phyloP scores from a whole-genome alignment of 2,329 filamentous ascomycete species.

The Xylariaceae sp. region DNA sequence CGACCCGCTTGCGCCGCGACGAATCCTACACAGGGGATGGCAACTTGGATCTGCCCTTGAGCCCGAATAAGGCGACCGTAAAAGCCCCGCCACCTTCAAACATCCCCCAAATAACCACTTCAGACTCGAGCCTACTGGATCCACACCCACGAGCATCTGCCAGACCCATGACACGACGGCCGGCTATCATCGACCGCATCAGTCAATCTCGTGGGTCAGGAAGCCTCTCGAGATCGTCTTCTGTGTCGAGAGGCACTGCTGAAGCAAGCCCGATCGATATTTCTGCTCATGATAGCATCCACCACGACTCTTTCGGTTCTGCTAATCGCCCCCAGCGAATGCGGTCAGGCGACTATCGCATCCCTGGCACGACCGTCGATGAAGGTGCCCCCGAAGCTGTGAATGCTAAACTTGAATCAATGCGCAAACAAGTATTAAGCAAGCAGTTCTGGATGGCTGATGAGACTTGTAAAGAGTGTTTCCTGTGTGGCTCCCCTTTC shows the following conservation, averaged over 20 bases:
- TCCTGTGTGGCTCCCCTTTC: constrained; percentile 84
- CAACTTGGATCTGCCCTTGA: constrained; percentile 41
- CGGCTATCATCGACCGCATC: constrained; percentile 55
- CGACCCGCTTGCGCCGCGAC: constrained; percentile 36
- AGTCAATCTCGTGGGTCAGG: constrained; percentile 43
- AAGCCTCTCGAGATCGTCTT: constrained; percentile 54
- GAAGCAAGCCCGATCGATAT: constrained; percentile 56
- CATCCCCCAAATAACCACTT: constrained; percentile 29
- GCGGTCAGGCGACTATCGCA: constrained; percentile 45
- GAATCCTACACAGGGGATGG: constrained; percentile 44
- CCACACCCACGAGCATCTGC: constrained; percentile 26
- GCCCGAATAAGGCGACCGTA: constrained; percentile 36
- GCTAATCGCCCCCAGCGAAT: constrained; percentile 43
- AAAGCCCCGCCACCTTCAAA: constrained; percentile 19
- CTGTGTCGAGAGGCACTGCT: constrained; percentile 52
- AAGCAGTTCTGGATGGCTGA: constrained; percentile 99
- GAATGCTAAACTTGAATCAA: constrained; percentile 61
- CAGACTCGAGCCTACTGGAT: constrained; percentile 30
- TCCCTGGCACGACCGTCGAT: constrained; percentile 53
- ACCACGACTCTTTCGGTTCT: constrained; percentile 53
- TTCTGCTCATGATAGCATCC: constrained; percentile 54
- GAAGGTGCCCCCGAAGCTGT: constrained; percentile 57
- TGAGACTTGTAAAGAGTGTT: constrained; percentile 96
- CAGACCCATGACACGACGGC: constrained; percentile 38
- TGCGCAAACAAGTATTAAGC: constrained; percentile 82